These are phyloP conservation scores for Trametopsis cervina DNA, from an alignment of 768 basidiomycete species.

Conservation along the genomic window DNA sequence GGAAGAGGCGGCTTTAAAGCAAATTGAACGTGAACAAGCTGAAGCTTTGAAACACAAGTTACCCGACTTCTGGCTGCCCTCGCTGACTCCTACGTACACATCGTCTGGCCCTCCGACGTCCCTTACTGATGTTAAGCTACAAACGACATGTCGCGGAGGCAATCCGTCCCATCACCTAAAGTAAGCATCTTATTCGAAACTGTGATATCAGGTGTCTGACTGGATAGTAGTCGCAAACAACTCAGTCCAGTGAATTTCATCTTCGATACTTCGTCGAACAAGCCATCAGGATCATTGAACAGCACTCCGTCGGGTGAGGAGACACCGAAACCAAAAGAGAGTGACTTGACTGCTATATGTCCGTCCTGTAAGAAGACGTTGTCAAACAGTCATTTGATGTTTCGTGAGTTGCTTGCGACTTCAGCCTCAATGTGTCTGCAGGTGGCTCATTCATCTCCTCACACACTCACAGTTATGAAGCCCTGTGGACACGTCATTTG, in stretches of 20 bases:
- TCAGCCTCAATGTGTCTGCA: too few relatives aligned
- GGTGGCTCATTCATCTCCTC: background rate
- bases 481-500: conserved; percentile 90
- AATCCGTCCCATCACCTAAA: conserved; percentile 69
- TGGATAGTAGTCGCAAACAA: conserved; percentile 61
- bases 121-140: conserved; percentile 74
- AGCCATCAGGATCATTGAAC: conserved; percentile 21
- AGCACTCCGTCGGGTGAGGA: conserved; percentile 33
- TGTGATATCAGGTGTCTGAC: background rate
- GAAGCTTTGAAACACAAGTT: conserved; percentile 83
- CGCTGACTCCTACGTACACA: conserved; percentile 77
- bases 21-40: conserved; percentile 81
- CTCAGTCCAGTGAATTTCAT: conserved; percentile 79
- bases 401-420: conserved; percentile 33
- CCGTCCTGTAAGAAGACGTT: conserved; percentile 83
- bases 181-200: conserved; percentile 38
- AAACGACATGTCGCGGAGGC: conserved; percentile 84
- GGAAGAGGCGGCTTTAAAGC: conserved; percentile 77
- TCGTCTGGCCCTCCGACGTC: conserved; percentile 56
- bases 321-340: conserved; percentile 38
- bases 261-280: conserved; percentile 33
- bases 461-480: conserved; percentile 52
- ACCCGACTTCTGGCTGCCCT: conserved; percentile 97
- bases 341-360: conserved; percentile 61
- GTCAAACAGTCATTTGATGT: conserved; percentile 70